Base-by-base conservation (phyloP, 2,329 filamentous ascomycete genomes). In the Camillea tinctor region DNA sequence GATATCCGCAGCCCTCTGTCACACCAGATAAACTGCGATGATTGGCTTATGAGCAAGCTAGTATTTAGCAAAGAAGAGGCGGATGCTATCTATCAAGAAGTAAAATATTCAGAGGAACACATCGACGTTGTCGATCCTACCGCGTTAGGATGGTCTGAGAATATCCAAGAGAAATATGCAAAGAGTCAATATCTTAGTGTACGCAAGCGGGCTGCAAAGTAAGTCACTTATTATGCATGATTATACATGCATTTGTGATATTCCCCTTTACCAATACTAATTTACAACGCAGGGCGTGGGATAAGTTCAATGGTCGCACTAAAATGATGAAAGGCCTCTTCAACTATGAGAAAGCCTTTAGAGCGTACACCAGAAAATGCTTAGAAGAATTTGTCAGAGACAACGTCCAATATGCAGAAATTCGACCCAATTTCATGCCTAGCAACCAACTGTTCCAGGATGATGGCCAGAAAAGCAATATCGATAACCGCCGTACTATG, bases 31-130 rank as follows among this genome's bases (percentile, higher is more conserved):
- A 61, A 56, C 44, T 71, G 68, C 24, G 68, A 71, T 56, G 67
- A 75, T 13, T 91, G 88, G 87, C 76, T 91, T 11, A 74, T 77
- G 48, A 75, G 75, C 13, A 91, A 91, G 73, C 81, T 91, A 63
- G 77, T 86, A 1, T 87, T 91, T 51, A 76, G 80, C 36, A 82
- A 85, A 63, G 75, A 84, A 4, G 87, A 91, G 69, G 81, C 85
- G 0, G 82, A 68, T 44, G 54, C 52, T 19, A 66, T 71, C 52
- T 71, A 44, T 44, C 36, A 44, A 7, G 13, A 15, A 7, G 15
- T 44, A 44, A 11, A 44, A 11, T 44, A 64, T 50, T 13, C 48
- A 13, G 53, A 62, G 8, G 59, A 61, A 26, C 48, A 50, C 5
- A 56, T 50, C 22, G 50, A 54, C 7, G 20, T 52, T 17, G 21